A percentile compares a stretch with the other conserved stretches of the same genome.
Conservation (phyloP, 2,329 filamentous ascomycete genomes). For the Arthroderma sp. region DNA sequence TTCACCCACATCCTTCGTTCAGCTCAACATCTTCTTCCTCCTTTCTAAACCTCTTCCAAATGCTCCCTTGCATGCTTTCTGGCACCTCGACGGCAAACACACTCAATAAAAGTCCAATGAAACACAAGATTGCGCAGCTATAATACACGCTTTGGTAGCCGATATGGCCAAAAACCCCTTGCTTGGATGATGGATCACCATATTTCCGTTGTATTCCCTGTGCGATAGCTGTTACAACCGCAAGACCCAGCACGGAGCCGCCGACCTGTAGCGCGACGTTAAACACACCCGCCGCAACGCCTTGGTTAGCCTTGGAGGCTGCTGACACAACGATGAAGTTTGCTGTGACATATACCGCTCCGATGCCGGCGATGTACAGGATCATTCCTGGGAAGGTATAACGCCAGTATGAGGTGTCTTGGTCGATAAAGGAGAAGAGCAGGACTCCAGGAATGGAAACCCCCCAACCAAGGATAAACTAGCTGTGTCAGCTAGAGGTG, state of each 20-base stretch:
- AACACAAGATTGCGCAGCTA: background rate
- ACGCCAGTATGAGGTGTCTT: background rate
- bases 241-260: background rate
- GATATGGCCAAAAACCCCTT: background rate
- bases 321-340: background rate
- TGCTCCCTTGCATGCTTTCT: background rate
- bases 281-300: background rate
- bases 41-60: background rate
- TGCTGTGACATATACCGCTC: background rate
- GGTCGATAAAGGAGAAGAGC: background rate
- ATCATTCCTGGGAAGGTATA: background rate
- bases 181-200: background rate
- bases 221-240: background rate
- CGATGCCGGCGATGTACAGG: background rate
- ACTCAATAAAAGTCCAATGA: background rate
- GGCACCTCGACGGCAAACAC: background rate
- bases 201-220: background rate
- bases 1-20: too few relatives aligned
- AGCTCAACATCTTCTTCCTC: too few relatives aligned
- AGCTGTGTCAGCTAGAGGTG: background rate
- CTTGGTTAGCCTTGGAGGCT: background rate
- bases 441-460: background rate
- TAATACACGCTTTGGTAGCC: background rate
- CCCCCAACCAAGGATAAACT: background rate
- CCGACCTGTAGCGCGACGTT: slow-evolving; percentile 1